Evolutionary conservation across 2,329 filamentous ascomycete genomes (phyloP), one percentile per base, ranked within the genome.

Genomic region (Arthroderma uncinatum): DNA sequence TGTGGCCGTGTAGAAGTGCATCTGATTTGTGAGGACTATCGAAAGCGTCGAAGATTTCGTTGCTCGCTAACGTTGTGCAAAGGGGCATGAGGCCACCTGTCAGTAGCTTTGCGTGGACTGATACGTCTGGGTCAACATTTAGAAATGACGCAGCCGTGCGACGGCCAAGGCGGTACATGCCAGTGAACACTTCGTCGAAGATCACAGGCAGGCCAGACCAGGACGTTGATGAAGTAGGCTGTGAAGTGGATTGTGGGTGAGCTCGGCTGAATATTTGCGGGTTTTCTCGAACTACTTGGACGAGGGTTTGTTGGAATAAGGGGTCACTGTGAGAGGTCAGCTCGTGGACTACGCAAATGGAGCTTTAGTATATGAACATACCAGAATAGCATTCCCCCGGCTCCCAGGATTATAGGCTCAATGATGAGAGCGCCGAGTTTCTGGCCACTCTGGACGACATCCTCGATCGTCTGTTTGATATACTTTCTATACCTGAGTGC

Each of bases 161-260:
- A 39, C 83, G 81, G 1, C 89, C 89, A 0, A 95, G 82, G 10
- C 89, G 86, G 68, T 91, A 91, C 3, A 94, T 75, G 1, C 89
- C 89, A 0, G 88, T 92, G 71, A 95, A 94, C 36, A 94, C 89
- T 67, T 94, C 89, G 66, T 95, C 89, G 62, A 89, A 89, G 63
- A 94, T 77, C 39, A 94, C 74, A 0, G 89, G 89, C 2, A 94
- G 78, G 1, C 89, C 87, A 1, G 77, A 76, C 89, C 89, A 94
- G 30, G 73, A 62, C 7, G 63, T 65, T 12, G 55, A 28, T 1
- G 47, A 8, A 16, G 65, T 62, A 55, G 65, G 59, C 1, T 64
- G 57, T 37, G 59, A 7, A 36, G 56, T 12, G 3, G 39, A 19
- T 61, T 58, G 55, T 61, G 47, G 57, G 6, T 48, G 21, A 34